Evolutionary conservation across 2,329 filamentous ascomycete species (phyloP).

Genomic region (Pseudopyricularia javanii): DNA sequence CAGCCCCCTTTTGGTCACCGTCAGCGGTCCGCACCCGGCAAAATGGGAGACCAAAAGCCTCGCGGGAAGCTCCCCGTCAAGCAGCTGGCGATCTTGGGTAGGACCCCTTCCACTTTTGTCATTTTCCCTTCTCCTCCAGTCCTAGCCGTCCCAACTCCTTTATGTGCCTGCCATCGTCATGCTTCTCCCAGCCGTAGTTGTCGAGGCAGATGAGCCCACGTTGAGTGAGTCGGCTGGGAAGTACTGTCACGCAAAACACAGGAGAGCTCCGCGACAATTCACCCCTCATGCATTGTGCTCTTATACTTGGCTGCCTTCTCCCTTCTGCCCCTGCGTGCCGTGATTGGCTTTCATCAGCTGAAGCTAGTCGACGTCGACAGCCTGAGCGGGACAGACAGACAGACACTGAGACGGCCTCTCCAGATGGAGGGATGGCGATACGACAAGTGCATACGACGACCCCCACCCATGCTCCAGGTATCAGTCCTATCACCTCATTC

Average conservation of each 20-base stretch:
- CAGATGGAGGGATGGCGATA: neutral
- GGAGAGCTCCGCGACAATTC: no score
- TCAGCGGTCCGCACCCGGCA: neutral
- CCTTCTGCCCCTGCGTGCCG: neutral
- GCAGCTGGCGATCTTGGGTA: conserved; percentile 71
- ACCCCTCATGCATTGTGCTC: neutral
- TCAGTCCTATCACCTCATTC: neutral
- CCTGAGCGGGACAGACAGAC: neutral
- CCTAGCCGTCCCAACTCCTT: conserved; percentile 6
- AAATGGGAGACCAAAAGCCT: conserved; percentile 10
- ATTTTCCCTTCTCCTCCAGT: conserved; percentile 3
- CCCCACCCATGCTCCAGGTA: neutral
- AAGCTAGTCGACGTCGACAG: neutral
- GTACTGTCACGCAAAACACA: no score
- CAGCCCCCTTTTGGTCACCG: no score
- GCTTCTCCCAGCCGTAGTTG: no score
- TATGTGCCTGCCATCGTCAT: no score
- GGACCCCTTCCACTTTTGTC: conserved; percentile 10
- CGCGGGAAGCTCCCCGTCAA: conserved; percentile 57
- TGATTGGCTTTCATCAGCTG: conserved; percentile 4
- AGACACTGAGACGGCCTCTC: neutral
- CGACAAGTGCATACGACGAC: neutral
- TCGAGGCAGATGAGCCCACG: no score
- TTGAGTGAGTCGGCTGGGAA: no score
- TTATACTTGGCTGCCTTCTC: neutral